These are phyloP conservation scores for Suhomyces kilbournensis DNA, from an alignment of 805 yeast species.

Conservation along the genomic window DNA sequence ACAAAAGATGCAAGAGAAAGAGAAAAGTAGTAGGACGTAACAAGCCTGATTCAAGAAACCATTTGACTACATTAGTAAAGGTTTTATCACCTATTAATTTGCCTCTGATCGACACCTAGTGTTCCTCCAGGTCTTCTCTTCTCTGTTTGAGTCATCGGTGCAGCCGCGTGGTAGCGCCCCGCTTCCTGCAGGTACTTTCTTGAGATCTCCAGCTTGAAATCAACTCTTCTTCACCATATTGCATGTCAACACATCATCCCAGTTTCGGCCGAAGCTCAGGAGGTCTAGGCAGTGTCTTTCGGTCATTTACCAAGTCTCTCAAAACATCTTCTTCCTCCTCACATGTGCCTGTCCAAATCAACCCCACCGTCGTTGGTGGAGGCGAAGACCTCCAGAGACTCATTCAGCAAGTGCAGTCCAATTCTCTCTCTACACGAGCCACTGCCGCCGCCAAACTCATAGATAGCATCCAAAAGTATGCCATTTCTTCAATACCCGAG, in stretches of 20 bases:
- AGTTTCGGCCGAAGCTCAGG: constrained; percentile 29
- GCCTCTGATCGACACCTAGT: too few relatives aligned
- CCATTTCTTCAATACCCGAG: constrained; percentile 62
- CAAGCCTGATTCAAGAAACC: too few relatives aligned
- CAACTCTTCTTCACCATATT: not conserved
- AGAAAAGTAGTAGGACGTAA: too few relatives aligned
- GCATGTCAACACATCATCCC: constrained; percentile 30
- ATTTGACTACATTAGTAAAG: too few relatives aligned
- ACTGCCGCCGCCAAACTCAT: constrained; percentile 52
- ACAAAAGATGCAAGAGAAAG: too few relatives aligned
- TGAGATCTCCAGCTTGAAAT: not conserved
- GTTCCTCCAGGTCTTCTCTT: too few relatives aligned
- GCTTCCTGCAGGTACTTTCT: not conserved
- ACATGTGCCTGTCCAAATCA: constrained; percentile 34
- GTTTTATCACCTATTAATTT: too few relatives aligned
- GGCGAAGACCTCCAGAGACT: constrained; percentile 39
- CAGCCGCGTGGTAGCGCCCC: not conserved
- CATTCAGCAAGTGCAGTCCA: constrained; percentile 36
- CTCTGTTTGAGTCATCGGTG: not conserved
- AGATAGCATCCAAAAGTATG: constrained; percentile 47
- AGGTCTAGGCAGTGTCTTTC: constrained; percentile 35
- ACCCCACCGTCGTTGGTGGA: constrained; percentile 45
- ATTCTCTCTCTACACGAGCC: constrained; percentile 37
- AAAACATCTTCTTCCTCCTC: constrained; percentile 26
- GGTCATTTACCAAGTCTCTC: constrained; percentile 37